These are phyloP conservation scores for Boletus nobilissimus DNA, from an alignment of 1,284 basidiomycete species.

Conservation along the genomic window DNA sequence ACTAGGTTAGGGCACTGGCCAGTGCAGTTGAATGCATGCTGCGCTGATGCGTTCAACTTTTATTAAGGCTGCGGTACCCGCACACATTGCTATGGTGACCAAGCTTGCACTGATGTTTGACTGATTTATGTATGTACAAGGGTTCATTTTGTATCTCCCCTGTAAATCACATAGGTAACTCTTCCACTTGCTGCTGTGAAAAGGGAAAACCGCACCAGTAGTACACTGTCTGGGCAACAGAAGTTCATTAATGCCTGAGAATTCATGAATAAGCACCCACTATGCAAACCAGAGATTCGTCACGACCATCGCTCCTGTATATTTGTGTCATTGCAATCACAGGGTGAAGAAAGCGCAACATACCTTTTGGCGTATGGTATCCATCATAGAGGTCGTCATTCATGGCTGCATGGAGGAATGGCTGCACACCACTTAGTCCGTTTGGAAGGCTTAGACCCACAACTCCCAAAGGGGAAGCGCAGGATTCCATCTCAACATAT, in stretches of 20 bases:
- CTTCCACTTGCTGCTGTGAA: too few relatives aligned
- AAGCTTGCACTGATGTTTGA: too few relatives aligned
- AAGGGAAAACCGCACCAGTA: too few relatives aligned
- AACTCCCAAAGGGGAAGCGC: conserved; percentile 26
- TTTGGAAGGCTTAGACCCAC: background rate
- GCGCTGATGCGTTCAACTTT: background rate
- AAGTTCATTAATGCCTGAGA: background rate
- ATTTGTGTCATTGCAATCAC: background rate
- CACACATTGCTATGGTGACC: too few relatives aligned
- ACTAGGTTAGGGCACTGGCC: too few relatives aligned
- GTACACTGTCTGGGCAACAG: background rate
- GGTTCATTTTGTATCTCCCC: too few relatives aligned
- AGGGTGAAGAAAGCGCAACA: background rate
- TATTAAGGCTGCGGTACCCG: background rate
- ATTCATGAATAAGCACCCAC: background rate
- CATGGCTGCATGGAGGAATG: conserved; percentile 25
- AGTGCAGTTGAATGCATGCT: conserved; percentile 1
- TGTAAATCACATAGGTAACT: too few relatives aligned
- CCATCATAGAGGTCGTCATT: conserved; percentile 35
- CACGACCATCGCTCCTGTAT: conserved; percentile 22
- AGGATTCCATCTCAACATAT: conserved; percentile 44
- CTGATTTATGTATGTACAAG: too few relatives aligned
- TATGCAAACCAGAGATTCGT: conserved; percentile 30
- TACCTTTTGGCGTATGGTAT: conserved; percentile 33
- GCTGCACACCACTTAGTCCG: conserved; percentile 19